phyloP scores from a whole-genome alignment of 2,329 filamentous ascomycete genomes.

The Pseudocercospora vitis region DNA sequence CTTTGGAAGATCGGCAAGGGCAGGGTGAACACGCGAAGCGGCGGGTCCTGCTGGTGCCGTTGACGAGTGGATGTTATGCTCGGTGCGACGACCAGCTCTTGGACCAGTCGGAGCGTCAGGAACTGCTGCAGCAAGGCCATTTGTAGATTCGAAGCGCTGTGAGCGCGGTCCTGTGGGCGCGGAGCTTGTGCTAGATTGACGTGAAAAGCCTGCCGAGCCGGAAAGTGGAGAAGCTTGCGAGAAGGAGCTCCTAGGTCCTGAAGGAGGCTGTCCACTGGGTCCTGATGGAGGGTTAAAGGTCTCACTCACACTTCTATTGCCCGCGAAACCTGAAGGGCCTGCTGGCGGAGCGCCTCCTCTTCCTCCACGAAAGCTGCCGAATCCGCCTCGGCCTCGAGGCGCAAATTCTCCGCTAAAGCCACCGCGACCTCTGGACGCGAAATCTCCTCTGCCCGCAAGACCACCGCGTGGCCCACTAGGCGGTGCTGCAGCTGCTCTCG shows the following conservation, averaged over 20 bases:
- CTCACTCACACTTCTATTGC: conserved; percentile 13
- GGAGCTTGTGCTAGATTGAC: conserved; percentile 45
- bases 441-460: conserved; percentile 42
- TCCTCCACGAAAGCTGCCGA: conserved; percentile 37
- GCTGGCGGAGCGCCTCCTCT: conserved; percentile 28
- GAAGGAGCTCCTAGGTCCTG: conserved; percentile 37
- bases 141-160: conserved; percentile 43
- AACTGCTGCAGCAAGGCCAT: conserved; percentile 22
- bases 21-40: conserved; percentile 30
- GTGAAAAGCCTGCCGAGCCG: conserved; percentile 33
- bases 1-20: conserved; percentile 46
- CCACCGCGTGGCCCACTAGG: conserved; percentile 34
- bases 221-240: conserved; percentile 23
- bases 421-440: conserved; percentile 40
- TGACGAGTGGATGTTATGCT: conserved; percentile 14
- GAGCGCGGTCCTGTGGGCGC: conserved; percentile 51
- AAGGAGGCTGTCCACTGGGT: conserved; percentile 32
- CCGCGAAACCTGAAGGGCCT: conserved; percentile 14
- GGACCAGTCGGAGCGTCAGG: conserved; percentile 32
- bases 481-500: conserved; percentile 30
- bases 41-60: conserved; percentile 12
- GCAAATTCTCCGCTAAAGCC: conserved; percentile 38
- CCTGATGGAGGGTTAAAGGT: conserved; percentile 19
- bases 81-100: conserved; percentile 29
- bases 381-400: conserved; percentile 30